Conservation (phyloP, 176 grass and related monocot genomes). For the Oropetium thomaeum region DNA sequence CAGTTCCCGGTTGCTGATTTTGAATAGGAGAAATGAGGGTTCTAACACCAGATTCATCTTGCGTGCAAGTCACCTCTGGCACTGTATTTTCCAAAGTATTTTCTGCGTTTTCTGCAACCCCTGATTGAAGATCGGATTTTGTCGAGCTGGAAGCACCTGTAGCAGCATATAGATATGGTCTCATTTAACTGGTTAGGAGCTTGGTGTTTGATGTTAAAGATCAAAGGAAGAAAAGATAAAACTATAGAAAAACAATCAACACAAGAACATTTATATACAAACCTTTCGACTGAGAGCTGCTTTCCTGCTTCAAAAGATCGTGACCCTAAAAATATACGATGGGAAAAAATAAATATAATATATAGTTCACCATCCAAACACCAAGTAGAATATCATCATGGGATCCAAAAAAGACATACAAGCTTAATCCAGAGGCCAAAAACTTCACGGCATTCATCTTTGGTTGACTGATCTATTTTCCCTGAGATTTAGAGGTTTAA, state of each 20-base stretch:
- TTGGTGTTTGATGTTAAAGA: background rate
- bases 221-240: background rate
- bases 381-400: background rate
- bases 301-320: constrained; percentile 72
- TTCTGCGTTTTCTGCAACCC: constrained; percentile 25
- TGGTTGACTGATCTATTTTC: constrained; percentile 97
- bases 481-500: constrained; percentile 50
- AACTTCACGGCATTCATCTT: constrained; percentile 95
- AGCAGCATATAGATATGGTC: background rate
- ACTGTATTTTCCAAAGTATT: constrained; percentile 38
- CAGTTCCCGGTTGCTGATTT: constrained; percentile 38
- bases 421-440: constrained; percentile 73
- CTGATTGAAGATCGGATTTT: constrained; percentile 23
- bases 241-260: background rate
- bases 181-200: constrained; percentile 15
- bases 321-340: constrained; percentile 62
- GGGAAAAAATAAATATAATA: constrained; percentile 25
- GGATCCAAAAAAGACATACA: constrained; percentile 43
- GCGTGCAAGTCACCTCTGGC: constrained; percentile 3
- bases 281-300: constrained; percentile 49
- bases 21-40: constrained; percentile 35
- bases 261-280: constrained; percentile 21
- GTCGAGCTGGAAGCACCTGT: constrained; percentile 24
- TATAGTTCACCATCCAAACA: constrained; percentile 28
- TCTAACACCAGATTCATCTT: constrained; percentile 32